phyloP scores from a whole-genome alignment of 2,329 filamentous ascomycete genomes.

The Diatrype stigma region DNA sequence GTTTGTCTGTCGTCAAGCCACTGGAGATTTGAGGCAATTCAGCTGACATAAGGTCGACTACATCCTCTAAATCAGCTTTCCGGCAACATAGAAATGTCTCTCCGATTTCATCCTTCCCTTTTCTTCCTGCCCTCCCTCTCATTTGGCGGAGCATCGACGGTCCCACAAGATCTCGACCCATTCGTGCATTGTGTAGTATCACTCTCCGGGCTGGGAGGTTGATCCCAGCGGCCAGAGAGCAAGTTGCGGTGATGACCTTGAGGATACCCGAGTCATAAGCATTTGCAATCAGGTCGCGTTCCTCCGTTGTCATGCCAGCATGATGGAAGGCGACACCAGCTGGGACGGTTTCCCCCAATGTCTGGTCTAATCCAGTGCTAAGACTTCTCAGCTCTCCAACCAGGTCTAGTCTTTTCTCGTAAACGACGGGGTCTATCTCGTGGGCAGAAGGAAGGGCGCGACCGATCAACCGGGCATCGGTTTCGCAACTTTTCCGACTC shows the following conservation, averaged over 20 bases:
- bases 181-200: conserved; percentile 69
- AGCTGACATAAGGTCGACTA: conserved; percentile 66
- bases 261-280: conserved; percentile 67
- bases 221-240: conserved; percentile 78
- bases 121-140: conserved; percentile 72
- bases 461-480: conserved; percentile 63
- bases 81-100: conserved; percentile 76
- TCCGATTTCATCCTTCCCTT: conserved; percentile 72
- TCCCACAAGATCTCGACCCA: conserved; percentile 73
- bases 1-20: conserved; percentile 62
- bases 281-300: conserved; percentile 65
- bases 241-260: conserved; percentile 71
- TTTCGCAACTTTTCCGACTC: conserved; percentile 64
- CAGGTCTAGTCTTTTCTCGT: conserved; percentile 59
- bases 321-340: conserved; percentile 70
- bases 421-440: conserved; percentile 41
- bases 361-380: conserved; percentile 60
- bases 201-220: conserved; percentile 69
- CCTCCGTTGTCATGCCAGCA: conserved; percentile 69
- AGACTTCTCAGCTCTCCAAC: conserved; percentile 63
- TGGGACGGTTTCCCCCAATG: conserved; percentile 59
- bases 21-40: conserved; percentile 68
- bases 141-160: conserved; percentile 78
- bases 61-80: conserved; percentile 62
- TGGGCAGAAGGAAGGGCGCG: conserved; percentile 55